Evolutionary conservation across 331 rosid species (phyloP).

Genomic region (Rosa hybrid): DNA sequence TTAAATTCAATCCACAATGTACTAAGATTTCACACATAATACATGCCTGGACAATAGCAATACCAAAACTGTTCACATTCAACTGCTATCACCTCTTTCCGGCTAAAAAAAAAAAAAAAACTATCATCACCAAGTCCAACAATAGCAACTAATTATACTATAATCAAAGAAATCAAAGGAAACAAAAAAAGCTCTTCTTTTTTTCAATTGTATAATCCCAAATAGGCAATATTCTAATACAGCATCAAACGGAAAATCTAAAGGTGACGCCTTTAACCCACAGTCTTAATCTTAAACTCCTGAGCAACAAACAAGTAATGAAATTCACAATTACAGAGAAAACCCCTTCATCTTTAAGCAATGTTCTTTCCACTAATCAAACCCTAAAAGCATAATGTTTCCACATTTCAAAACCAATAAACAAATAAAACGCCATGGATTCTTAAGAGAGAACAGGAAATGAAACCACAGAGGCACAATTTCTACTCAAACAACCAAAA

Average conservation of each 20-base stretch:
- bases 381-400: background rate
- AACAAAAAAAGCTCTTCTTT: background rate
- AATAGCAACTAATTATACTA: background rate
- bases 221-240: background rate
- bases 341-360: background rate
- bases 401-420: background rate
- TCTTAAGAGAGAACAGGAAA: background rate
- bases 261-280: background rate
- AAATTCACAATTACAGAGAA: background rate
- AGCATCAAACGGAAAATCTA: background rate
- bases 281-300: background rate
- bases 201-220: background rate
- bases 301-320: background rate
- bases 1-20: background rate
- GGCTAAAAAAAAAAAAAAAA: background rate
- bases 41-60: background rate
- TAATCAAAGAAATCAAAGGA: background rate
- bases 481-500: background rate
- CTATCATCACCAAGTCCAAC: background rate
- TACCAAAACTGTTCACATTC: background rate
- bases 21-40: background rate
- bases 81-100: background rate
- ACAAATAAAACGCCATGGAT: background rate
- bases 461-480: background rate
- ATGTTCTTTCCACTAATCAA: background rate